These are phyloP conservation scores for Aspergillus novofumigatus DNA, from an alignment of 2,329 filamentous ascomycete species.

Conservation along the genomic window DNA sequence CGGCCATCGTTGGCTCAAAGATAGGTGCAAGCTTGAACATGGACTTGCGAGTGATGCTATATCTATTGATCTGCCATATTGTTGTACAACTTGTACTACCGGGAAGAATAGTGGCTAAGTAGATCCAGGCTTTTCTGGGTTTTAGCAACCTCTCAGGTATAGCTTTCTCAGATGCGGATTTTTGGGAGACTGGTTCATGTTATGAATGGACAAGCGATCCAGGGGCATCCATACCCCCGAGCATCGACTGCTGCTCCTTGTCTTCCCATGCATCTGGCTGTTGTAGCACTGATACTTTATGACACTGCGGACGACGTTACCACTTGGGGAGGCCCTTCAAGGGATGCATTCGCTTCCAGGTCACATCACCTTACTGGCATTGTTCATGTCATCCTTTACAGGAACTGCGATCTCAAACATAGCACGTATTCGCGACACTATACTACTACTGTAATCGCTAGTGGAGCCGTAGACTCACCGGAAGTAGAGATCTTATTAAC, in stretches of 20 bases:
- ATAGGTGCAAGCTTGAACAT: neutral
- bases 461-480: neutral
- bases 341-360: conserved; percentile 25
- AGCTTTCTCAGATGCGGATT: neutral
- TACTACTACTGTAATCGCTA: neutral
- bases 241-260: conserved; percentile 30
- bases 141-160: neutral
- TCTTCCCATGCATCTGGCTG: conserved; percentile 29
- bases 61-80: neutral
- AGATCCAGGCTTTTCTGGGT: neutral
- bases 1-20: neutral
- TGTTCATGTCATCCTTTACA: neutral
- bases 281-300: conserved; percentile 29
- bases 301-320: conserved; percentile 24
- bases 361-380: conserved; percentile 1
- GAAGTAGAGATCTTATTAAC: neutral
- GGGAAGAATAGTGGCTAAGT: neutral
- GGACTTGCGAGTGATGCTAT: neutral
- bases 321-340: conserved; percentile 26
- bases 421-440: neutral
- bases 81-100: neutral
- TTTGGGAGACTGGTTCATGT: conserved; percentile 15
- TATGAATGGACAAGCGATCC: conserved; percentile 28
- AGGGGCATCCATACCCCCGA: conserved; percentile 33
- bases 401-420: neutral